Base-by-base conservation (phyloP, 2,329 filamentous ascomycete species). In the Hyphodiscus sp. region DNA sequence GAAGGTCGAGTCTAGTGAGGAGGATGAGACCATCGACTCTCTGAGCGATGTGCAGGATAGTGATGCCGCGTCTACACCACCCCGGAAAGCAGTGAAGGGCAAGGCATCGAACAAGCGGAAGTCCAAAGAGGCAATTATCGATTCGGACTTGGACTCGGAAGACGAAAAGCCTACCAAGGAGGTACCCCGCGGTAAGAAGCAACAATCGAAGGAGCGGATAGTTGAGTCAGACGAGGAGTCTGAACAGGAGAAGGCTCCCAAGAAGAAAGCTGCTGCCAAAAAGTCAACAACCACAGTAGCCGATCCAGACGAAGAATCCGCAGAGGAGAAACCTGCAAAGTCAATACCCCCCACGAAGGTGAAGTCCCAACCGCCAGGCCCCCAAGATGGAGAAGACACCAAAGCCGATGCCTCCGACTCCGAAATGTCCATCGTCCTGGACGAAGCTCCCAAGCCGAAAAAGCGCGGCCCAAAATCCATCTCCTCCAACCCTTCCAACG, bases 401-500 rank as follows among this genome's bases (percentile, higher is more conserved):
- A 42, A 69, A 61, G 64, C 66, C 20, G 69, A 70, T 11, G 71
- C 68, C 43, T 76, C 75, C n/a, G 73, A 73, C 20, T 81, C 79
- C 0, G 85, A 88, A 51, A 73, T 90, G 69, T 92, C 88, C 0
- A 78, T 81, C 3, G 77, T 96, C n/a, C 73, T 94, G 42, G 91
- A 96, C 65, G 88, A 63, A 55, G 11, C 47, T 51, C 45, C 46
- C 30, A 55, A 53, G 61, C 52, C 51, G 54, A 47, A 41, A 11
- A 52, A 51, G 49, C 38, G 23, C 15, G 53, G 50, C 52, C 65
- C 58, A 16, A 64, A 59, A 45, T 49, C 57, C n/a, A 65, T 54
- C 51, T 56, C 45, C n/a, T 16, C 57, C 18, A 69, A 68, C 57
- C 20, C 68, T 1, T 57, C 65, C 50, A 68, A 26, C 4, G 23